Base-by-base conservation (phyloP, 2,329 filamentous ascomycete genomes). In the Diaporthe eres region DNA sequence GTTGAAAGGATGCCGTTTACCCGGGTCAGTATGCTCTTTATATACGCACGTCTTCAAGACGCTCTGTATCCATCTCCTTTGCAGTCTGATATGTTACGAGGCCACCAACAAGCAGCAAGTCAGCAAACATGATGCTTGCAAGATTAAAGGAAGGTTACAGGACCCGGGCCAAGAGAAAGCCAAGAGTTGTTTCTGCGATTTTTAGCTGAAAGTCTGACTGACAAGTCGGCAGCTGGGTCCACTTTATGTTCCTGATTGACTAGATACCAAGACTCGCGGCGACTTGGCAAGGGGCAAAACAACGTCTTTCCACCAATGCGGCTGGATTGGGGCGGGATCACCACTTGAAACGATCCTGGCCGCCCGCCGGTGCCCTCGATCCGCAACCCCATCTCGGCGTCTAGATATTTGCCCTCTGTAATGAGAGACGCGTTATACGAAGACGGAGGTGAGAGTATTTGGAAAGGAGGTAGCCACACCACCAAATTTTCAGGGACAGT, bases 281-380 rank as follows among this genome's bases (percentile, higher is more conserved):
- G 65, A 53, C 65, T 68, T 68, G 65, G 65, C 65, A 68, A 53
- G 65, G 65, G 65, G 47, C 65, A 68, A 53, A 68, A n/a, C 22
- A 53, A 39, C 65, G 65, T 53, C 65, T 68, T 68, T 68, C 65
- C 65, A 68, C 65, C 47, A 68, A 68, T 53, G 44, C 65, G 60
- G 22, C 47, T 12, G 65, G 47, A 68, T 68, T 68, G 47, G 34
- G 34, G 47, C 31, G 47, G 47, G 65, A 68, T 68, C 47, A 53
- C 47, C 31, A 68, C 65, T 68, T 53, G 65, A 53, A 53, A 68
- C 22, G 31, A 39, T 39, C 47, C 47, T 68, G 47, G 47, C 47
- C n/a, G n/a, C 12, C 65, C 65, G 47, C 6, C 65, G 65, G 65
- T 39, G 17, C 34, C 22, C 34, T 53, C 22, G 28, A 31, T 68